Evolutionary conservation across 495 filamentous ascomycete genomes (phyloP), one percentile per base, ranked within the genome.

Genomic region (Xylaria cubensis): DNA sequence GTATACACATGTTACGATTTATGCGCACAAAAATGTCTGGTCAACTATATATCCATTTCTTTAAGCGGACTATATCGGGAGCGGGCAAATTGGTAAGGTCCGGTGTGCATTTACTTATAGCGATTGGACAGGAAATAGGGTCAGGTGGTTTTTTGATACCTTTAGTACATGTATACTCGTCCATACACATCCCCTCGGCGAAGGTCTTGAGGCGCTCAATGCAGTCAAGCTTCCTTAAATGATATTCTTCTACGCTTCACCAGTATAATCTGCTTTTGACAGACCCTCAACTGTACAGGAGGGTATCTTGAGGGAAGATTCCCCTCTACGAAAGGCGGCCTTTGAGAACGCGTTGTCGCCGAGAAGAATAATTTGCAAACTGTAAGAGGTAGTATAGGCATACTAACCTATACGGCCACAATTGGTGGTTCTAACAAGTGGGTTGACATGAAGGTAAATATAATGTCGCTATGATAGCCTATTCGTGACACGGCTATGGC

Each of bases 1-100:
- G 48, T 55, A 53, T 53, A 19, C 8, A 44, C 65, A 56, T 68
- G 29, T 29, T 15, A 68, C 21, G 65, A 56, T 58, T 68, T 56
- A 67, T 67, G 26, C 26, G 32, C 29, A 26, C 36, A 46, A 9
- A 36, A 32, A 56, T 58, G 44, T 34, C 36, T 67, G 51, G 19
- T 58, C 34, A 24, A 34, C 36, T 39, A 12, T 36, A 24, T n/a
- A 61, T 61, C 26, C 34, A 56, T 44, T 56, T 24, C 29, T 42
- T 68, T 26, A 32, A 15, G 12, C 1, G 34, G 39, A 21, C 24
- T 12, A 55, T 24, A 55, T 55, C 39, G 51, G 65, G 19, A 56
- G 65, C 34, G 65, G 65, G 65, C 29, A 36, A 41, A 55, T 41
- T 41, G 65, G 50, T 32, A 2, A 24, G 32, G 10, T 13, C 58